Evolutionary conservation across 345 rosid genomes (phyloP).

Genomic region (Gynandropsis gynandra): DNA sequence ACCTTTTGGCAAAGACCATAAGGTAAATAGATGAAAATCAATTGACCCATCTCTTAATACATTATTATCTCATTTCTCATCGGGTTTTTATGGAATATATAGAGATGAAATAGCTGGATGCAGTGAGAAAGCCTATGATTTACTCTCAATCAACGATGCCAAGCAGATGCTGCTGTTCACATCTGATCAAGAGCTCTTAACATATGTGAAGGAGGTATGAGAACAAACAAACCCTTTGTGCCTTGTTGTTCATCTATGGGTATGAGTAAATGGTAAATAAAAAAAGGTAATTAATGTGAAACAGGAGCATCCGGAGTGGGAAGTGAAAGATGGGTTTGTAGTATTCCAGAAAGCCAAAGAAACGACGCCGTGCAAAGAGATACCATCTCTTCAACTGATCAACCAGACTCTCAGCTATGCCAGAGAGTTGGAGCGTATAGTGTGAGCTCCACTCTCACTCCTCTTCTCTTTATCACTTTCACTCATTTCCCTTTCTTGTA

Average conservation of each 20-base stretch:
- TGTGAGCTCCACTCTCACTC: conserved; percentile 33
- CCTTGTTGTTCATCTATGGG: background rate
- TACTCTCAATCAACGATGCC: conserved; percentile 66
- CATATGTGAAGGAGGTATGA: conserved; percentile 69
- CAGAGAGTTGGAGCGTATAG: conserved; percentile 95
- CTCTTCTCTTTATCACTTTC: too few relatives aligned
- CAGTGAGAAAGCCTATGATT: conserved; percentile 97
- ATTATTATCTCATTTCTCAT: conserved; percentile 8
- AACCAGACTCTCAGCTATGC: conserved; percentile 96
- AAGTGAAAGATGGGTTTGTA: conserved; percentile 61
- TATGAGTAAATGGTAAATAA: too few relatives aligned
- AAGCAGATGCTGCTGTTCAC: conserved; percentile 65
- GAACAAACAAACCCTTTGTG: background rate
- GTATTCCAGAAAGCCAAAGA: conserved; percentile 91
- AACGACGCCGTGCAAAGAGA: conserved; percentile 85
- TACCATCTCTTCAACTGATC: conserved; percentile 93
- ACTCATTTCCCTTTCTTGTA: conserved; percentile 10
- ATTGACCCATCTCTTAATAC: background rate
- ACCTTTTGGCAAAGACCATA: conserved; percentile 94
- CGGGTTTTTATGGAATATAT: background rate
- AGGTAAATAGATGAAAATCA: conserved; percentile 40
- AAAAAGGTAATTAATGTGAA: too few relatives aligned
- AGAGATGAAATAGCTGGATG: conserved; percentile 99
- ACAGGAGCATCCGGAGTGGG: conserved; percentile 98
- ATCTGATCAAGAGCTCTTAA: conserved; percentile 64